Evolutionary conservation across 345 rosid species (phyloP), one percentile per base, ranked within the genome.

Genomic region (Hibiscus mutabilis): DNA sequence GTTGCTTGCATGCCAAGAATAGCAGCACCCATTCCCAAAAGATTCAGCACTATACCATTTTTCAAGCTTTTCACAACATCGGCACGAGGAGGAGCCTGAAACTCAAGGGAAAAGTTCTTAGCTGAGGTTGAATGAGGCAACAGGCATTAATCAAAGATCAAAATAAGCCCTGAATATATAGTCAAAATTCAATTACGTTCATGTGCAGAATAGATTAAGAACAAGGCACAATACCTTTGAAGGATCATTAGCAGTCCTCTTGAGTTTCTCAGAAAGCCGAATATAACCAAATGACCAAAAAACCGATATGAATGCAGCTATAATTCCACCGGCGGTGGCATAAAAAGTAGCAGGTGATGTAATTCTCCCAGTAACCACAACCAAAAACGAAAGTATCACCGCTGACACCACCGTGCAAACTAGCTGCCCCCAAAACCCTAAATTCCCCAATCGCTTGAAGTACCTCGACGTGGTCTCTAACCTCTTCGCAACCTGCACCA

Each of bases 371-470:
- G 96, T 91, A 27, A 87, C 72, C 70, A 86, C 87, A 58, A 92
- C 70, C 9, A 97, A 92, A 78, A 96, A 96, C 0, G 99, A 91
- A 64, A 92, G 85, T 73, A 96, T 92, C 75, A 82, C 97, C 1
- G 99, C 93, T 0, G 99, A 87, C 3, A 92, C 99, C 13, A 82
- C 83, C 8, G 98, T 85, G 73, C 91, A 91, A 10, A 88, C 84
- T 22, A 96, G 86, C 88, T 96, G 99, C 37, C 95, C 97, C 99
- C 98, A 96, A 76, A 96, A 92, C 71, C 97, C 98, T 59, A 89
- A 79, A 86, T 81, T 80, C 25, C 99, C 99, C 37, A 96, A 81
- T 78, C 96, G 81, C 90, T 85, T 91, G 78, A 96, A 96, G 75
- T 86, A 82, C 79, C 94, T 89, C 9, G 99, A 83, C 13, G 99